phyloP scores from a whole-genome alignment of 148 eudicot genomes.

The Arctostaphylos glauca region DNA sequence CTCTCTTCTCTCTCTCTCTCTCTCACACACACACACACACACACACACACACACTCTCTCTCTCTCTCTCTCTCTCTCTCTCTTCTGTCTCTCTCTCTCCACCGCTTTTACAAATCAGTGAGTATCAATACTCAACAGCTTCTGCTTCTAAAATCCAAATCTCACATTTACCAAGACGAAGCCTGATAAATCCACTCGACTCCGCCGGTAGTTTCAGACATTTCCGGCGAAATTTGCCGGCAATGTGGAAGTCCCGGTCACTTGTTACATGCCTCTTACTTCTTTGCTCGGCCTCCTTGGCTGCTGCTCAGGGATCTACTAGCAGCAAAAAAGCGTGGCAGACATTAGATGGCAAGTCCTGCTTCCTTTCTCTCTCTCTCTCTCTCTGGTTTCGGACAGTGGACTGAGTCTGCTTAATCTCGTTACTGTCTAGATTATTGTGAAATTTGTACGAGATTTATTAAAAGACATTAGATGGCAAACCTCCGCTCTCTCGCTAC shows the following conservation, averaged over 20 bases:
- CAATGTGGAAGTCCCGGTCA: constrained; percentile 22
- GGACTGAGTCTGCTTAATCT: neutral
- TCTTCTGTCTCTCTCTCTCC: neutral
- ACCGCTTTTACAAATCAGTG: neutral
- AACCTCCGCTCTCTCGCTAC: too few species aligned
- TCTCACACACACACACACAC: too few species aligned
- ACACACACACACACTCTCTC: too few species aligned
- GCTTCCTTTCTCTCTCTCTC: neutral
- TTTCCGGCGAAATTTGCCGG: constrained; percentile 10
- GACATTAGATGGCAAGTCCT: constrained; percentile 31
- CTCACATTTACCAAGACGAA: neutral
- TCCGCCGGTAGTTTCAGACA: neutral
- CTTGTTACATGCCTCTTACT: constrained; percentile 12
- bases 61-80: neutral
- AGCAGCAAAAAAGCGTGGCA: constrained; percentile 21
- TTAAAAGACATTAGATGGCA: too few species aligned
- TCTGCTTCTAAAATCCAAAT: neutral
- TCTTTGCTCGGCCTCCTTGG: constrained; percentile 28
- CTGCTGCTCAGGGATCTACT: constrained; percentile 34
- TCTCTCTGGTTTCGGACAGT: neutral
- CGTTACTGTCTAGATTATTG: neutral
- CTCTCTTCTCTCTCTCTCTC: neutral
- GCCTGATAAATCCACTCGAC: neutral
- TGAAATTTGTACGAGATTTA: neutral
- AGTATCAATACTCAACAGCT: neutral